phyloP scores from a whole-genome alignment of 129 eudicot genomes.

The Gnaphalium uliginosum region DNA sequence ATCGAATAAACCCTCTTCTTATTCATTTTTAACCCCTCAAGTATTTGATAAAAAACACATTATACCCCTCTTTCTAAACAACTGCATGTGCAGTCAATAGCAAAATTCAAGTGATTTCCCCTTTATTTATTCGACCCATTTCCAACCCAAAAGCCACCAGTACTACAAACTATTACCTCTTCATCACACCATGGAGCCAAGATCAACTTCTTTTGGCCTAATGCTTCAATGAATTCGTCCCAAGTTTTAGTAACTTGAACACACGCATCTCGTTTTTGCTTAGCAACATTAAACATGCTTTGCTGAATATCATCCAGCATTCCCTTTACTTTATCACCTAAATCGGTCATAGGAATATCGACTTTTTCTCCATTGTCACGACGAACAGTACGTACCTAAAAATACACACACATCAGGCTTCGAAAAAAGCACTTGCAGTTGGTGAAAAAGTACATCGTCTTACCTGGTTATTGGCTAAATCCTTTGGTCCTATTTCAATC shows the following conservation, averaged over 20 bases:
- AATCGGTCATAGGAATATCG: conserved; percentile 62
- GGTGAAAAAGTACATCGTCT: not conserved
- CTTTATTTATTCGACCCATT: not conserved
- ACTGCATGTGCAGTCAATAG: not conserved
- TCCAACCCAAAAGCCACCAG: not conserved
- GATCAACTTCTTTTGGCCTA: conserved; percentile 68
- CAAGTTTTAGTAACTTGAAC: conserved; percentile 64
- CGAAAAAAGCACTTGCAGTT: not conserved
- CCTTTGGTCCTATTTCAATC: conserved; percentile 93
- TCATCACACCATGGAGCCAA: conserved; percentile 96
- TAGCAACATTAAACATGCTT: conserved; percentile 66
- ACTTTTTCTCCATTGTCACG: conserved; percentile 65
- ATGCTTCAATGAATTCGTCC: conserved; percentile 70
- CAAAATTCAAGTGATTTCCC: not conserved
- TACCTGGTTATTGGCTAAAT: conserved; percentile 83
- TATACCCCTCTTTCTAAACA: too few relatives aligned
- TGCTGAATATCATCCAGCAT: conserved; percentile 56
- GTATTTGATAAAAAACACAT: too few relatives aligned
- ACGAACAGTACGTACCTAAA: conserved; percentile 73
- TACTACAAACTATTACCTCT: conserved; percentile 37
- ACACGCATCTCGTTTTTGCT: conserved; percentile 74
- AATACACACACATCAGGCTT: conserved; percentile 5
- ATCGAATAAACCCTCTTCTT: too few relatives aligned
- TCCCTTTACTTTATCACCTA: conserved; percentile 54
- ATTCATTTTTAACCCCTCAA: not conserved